Conservation (phyloP, 2,329 filamentous ascomycete species). For the Paecilomyces sp. region DNA sequence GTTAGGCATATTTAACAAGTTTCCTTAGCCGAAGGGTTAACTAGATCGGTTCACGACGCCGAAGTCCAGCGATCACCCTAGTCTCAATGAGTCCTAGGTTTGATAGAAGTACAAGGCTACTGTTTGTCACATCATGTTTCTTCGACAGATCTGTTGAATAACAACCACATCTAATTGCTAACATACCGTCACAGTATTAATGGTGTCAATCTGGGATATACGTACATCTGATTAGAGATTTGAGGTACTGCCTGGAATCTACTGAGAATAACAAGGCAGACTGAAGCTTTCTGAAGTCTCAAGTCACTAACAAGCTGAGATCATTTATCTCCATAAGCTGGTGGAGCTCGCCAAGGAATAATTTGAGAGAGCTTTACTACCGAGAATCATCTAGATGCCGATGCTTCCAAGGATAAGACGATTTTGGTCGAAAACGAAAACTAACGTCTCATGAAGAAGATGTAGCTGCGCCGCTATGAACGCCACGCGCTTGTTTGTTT, state of each 20-base stretch:
- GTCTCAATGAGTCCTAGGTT: too few species aligned
- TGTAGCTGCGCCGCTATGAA: not conserved
- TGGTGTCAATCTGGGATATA: not conserved
- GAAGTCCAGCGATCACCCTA: not conserved
- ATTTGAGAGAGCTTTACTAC: too few species aligned
- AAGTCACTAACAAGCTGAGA: too few species aligned
- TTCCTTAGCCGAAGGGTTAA: not conserved
- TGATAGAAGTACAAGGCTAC: not conserved
- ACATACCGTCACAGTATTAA: not conserved
- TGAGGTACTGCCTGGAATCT: not conserved
- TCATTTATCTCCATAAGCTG: too few species aligned
- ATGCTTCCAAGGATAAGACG: too few species aligned
- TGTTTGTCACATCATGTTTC: not conserved
- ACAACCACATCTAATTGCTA: not conserved
- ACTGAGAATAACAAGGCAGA: not conserved
- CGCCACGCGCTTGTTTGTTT: not conserved
- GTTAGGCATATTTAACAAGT: not conserved
- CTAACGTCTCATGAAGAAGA: not conserved
- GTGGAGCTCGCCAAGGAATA: too few species aligned
- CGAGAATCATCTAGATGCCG: too few species aligned
- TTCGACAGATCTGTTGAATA: not conserved
- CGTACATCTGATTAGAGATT: not conserved
- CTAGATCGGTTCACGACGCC: not conserved
- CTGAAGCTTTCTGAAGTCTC: too few species aligned
- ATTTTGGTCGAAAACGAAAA: not conserved